Evolutionary conservation across 176 grass and related monocot genomes (phyloP), one percentile per base, ranked within the genome.

Genomic region (Panicum miliaceum): DNA sequence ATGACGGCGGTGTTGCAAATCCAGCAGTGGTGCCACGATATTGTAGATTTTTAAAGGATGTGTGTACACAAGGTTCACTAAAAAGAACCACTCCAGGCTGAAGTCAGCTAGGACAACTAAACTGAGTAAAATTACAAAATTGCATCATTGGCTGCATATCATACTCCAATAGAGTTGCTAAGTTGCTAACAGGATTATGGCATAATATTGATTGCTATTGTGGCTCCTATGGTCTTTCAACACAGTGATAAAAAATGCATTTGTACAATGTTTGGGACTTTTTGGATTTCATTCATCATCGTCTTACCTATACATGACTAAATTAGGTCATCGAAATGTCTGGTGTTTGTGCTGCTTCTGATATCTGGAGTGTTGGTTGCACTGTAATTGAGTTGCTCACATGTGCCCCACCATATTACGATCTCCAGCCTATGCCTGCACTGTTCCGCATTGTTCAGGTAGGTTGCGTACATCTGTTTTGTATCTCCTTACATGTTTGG

Each of bases 341-440:
- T 79, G 93, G 96, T 76, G 96, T 99, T 86, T 99, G 89, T 54
- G 91, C 96, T 60, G 96, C 96, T 53, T 99, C 96, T 65, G 96
- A 99, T 90, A 96, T 99, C 75, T 99, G 96, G 96, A 99, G 96
- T 92, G 96, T 99, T 80, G 96, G 96, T 26, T 99, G 96, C 88
- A 99, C 96, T 53, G 93, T 99, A 69, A 99, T 99, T 87, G 96
- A 99, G 80, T 68, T 99, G 48, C 91, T 99, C 50, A 99, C 96
- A 47, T 99, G 96, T 90, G 88, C 89, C 35, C 96, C 96, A 15
- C 96, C 96, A 71, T 99, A 99, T 82, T 99, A 99, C 78, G 96
- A 99, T 61, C 93, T 99, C 38, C 96, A 99, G 86, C 96, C 96
- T 34, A 99, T 99, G 96, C 96, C 96, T 92, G 96, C 96, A 84